Conservation (phyloP, 331 rosid species). For the Cucumis variabilis region DNA sequence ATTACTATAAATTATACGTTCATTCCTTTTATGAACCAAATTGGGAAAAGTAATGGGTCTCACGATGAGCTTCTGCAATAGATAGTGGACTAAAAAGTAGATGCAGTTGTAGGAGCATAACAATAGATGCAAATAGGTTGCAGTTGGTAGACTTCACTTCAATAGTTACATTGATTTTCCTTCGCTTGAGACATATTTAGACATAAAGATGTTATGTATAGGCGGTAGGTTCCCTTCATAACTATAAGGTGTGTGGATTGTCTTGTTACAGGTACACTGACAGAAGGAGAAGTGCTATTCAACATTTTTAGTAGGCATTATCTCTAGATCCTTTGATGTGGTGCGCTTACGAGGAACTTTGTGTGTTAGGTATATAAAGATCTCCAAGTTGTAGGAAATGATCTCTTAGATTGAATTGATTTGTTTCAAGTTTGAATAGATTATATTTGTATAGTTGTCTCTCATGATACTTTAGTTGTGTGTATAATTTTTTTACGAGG, state of each 20-base stretch:
- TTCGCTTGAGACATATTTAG: background rate
- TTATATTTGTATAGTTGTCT: background rate
- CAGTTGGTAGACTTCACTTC: no score
- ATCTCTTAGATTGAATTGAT: background rate
- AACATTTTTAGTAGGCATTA: constrained; percentile 88
- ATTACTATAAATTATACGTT: no score
- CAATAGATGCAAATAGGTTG: no score
- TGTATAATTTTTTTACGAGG: background rate
- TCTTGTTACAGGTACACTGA: constrained; percentile 81
- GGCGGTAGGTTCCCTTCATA: background rate
- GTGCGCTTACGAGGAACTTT: constrained; percentile 94
- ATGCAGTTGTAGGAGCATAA: no score
- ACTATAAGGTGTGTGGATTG: constrained; percentile 30
- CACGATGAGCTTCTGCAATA: no score
- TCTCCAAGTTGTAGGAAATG: constrained; percentile 12
- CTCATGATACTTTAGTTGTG: constrained; percentile 6
- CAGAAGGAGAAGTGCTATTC: constrained; percentile 82
- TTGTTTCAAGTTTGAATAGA: background rate
- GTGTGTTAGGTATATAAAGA: constrained; percentile 78
- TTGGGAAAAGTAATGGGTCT: no score
- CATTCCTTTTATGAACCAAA: no score
- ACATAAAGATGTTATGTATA: background rate
- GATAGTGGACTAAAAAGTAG: no score
- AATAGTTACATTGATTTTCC: constrained; percentile 21
- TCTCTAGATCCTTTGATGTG: constrained; percentile 88